Conservation (phyloP, 2,329 filamentous ascomycete genomes). For the Elsinoe australis region DNA sequence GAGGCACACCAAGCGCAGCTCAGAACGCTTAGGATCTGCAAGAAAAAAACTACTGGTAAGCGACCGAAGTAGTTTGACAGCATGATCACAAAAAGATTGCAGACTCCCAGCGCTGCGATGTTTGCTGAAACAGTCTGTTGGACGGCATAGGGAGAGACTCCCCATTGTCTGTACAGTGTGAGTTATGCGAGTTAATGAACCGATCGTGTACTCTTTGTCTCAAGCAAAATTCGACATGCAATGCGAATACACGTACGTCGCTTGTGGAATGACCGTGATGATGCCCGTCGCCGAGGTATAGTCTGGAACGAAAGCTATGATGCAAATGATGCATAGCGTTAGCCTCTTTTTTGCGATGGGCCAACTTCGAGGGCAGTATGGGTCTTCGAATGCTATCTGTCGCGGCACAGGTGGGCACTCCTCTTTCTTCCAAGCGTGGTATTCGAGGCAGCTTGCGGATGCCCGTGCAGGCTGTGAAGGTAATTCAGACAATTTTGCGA, state of each 20-base stretch:
- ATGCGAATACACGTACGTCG: slow-evolving; percentile 21
- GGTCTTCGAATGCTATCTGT: slow-evolving; percentile 19
- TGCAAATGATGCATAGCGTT: slow-evolving; percentile 33
- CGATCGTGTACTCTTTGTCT: no score
- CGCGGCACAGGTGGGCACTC: no score
- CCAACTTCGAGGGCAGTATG: slow-evolving; percentile 28
- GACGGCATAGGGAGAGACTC: slow-evolving; percentile 33
- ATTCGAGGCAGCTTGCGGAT: no score
- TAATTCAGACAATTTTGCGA: no score
- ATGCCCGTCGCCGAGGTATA: slow-evolving; percentile 38
- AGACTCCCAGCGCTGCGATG: slow-evolving; percentile 39
- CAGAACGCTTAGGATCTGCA: slow-evolving; percentile 30
- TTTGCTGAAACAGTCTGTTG: slow-evolving; percentile 38
- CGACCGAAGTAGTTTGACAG: slow-evolving; percentile 40
- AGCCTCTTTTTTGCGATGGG: slow-evolving; percentile 33
- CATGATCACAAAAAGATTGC: slow-evolving; percentile 36
- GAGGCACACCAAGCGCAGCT: slow-evolving; percentile 37
- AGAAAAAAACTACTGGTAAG: slow-evolving; percentile 39
- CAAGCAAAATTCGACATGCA: no score
- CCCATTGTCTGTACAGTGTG: slow-evolving; percentile 28
- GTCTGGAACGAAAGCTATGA: slow-evolving; percentile 35
- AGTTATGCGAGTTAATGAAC: no score
- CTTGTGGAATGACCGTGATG: slow-evolving; percentile 36
- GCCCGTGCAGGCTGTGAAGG: no score
- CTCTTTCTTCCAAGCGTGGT: no score